Conservation (phyloP, 1,284 basidiomycete species). For the Rhodotorula sp. region DNA sequence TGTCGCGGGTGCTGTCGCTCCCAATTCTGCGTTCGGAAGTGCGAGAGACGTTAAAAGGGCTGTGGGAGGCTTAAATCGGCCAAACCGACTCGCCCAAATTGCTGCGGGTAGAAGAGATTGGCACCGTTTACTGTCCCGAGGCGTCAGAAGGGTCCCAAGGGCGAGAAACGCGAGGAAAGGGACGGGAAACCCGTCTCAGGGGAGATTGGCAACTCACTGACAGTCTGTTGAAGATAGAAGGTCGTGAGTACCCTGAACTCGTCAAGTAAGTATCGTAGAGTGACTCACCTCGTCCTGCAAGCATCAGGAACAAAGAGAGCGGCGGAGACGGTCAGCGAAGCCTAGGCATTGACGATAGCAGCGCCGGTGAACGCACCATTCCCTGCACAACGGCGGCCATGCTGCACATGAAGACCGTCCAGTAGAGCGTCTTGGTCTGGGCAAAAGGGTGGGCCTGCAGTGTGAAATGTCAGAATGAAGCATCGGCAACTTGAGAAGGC, state of each 20-base stretch:
- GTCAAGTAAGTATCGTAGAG: neutral
- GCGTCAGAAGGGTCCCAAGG: neutral
- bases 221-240: neutral
- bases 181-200: neutral
- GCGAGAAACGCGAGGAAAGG: neutral
- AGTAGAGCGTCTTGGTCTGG: conserved; percentile 28
- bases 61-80: too few relatives aligned
- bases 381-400: conserved; percentile 50
- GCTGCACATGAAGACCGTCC: conserved; percentile 45
- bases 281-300: neutral
- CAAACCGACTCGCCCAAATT: neutral
- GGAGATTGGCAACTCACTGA: too few relatives aligned
- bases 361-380: conserved; percentile 9
- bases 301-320: neutral
- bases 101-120: conserved; percentile 17
- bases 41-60: neutral
- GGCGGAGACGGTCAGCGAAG: neutral
- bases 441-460: conserved; percentile 15
- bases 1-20: conserved; percentile 8
- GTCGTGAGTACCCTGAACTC: neutral
- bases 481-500: neutral
- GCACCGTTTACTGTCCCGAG: conserved; percentile 38
- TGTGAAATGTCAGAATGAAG: neutral
- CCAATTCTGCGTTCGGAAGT: conserved; percentile 8
- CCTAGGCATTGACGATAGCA: neutral